Conservation (phyloP, 768 basidiomycete genomes). For the Lactarius trivialis region DNA sequence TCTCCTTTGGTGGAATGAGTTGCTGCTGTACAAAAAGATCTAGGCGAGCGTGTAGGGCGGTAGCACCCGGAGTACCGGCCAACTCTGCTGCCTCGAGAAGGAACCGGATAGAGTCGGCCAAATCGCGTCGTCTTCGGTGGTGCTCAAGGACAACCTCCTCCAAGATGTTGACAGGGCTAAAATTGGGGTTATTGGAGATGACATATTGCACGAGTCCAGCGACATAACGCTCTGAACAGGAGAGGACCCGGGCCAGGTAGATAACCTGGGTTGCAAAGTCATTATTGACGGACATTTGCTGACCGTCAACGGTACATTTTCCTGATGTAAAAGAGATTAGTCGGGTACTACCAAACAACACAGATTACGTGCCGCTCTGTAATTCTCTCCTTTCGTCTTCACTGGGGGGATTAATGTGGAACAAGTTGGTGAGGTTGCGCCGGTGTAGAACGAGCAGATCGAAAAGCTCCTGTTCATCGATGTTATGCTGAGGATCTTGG, state of each 20-base stretch:
- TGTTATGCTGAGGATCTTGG: conserved; percentile 39
- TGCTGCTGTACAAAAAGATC: conserved; percentile 49
- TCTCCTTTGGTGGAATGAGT: conserved; percentile 38
- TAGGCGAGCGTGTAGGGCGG: conserved; percentile 46
- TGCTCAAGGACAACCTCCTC: conserved; percentile 63
- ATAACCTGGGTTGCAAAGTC: conserved; percentile 74
- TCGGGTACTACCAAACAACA: neutral
- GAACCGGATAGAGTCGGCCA: conserved; percentile 63
- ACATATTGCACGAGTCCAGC: conserved; percentile 62
- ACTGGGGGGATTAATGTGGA: conserved; percentile 58
- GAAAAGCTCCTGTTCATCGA: conserved; percentile 68
- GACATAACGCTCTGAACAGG: conserved; percentile 75
- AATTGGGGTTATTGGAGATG: conserved; percentile 59
- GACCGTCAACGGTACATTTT: conserved; percentile 56
- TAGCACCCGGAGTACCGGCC: conserved; percentile 39
- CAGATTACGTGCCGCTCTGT: conserved; percentile 45
- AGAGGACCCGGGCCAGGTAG: conserved; percentile 75
- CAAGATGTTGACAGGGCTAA: conserved; percentile 47
- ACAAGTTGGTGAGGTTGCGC: conserved; percentile 52
- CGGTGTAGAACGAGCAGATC: conserved; percentile 66
- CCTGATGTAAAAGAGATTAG: conserved; percentile 39
- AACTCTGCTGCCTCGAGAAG: conserved; percentile 59
- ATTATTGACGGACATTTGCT: conserved; percentile 63
- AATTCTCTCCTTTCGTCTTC: conserved; percentile 64
- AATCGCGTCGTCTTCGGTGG: conserved; percentile 61